Conservation (phyloP, 306 rosid species). For the Sicyos baderoa region DNA sequence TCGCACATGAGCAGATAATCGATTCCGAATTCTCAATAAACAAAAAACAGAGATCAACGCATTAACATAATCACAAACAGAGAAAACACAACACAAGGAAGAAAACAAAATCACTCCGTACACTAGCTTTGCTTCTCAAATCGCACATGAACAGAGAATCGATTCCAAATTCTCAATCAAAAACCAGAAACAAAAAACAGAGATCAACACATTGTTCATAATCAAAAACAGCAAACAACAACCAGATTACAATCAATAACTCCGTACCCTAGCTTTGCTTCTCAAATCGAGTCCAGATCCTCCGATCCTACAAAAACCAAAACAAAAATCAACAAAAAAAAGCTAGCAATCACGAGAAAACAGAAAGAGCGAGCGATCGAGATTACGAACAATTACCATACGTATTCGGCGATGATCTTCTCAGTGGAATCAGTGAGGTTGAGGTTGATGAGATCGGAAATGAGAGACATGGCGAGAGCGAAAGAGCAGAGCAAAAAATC, state of each 20-base stretch:
- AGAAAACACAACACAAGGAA: too few relatives aligned
- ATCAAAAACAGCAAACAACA: neutral
- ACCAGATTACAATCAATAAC: neutral
- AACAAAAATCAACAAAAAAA: neutral
- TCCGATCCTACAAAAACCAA: constrained; percentile 31
- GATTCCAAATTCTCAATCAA: neutral
- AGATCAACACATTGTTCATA: neutral
- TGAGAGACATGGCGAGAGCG: constrained; percentile 37
- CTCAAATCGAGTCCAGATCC: constrained; percentile 52
- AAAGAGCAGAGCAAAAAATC: neutral
- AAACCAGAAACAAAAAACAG: neutral
- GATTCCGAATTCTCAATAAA: too few relatives aligned
- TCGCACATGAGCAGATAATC: too few relatives aligned
- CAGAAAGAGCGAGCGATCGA: too few relatives aligned
- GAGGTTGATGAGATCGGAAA: constrained; percentile 63
- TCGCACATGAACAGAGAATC: neutral
- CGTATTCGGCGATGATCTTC: constrained; percentile 73
- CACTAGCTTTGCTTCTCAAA: too few relatives aligned
- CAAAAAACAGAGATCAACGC: too few relatives aligned
- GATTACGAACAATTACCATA: constrained; percentile 38
- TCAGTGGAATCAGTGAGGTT: constrained; percentile 52
- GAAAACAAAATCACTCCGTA: too few relatives aligned
- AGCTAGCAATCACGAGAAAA: neutral
- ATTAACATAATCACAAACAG: too few relatives aligned
- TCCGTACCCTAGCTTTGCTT: constrained; percentile 46